phyloP scores from a whole-genome alignment of 1,284 basidiomycete species.

The Ceratobasidium papillatum region DNA sequence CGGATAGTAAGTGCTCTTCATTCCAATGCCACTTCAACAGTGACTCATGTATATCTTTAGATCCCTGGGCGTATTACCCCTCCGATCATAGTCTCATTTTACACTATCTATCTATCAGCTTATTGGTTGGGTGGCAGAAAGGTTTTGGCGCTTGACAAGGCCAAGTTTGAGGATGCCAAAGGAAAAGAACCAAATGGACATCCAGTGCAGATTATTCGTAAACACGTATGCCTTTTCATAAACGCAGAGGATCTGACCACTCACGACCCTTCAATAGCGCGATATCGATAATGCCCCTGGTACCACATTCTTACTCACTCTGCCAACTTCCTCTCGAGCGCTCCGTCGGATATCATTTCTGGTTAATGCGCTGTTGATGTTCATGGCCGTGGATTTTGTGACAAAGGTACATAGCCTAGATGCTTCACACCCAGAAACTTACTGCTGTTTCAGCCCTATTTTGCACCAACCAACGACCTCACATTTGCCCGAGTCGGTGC shows the following conservation, averaged over 20 bases:
- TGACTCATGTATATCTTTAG: background rate
- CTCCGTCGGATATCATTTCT: conserved; percentile 47
- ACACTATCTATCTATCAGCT: conserved; percentile 2
- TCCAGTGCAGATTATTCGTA: background rate
- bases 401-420: conserved; percentile 1
- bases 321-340: conserved; percentile 38
- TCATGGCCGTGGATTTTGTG: conserved; percentile 62
- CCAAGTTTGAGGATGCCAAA: conserved; percentile 24
- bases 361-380: conserved; percentile 63
- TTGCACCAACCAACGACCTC: conserved; percentile 64
- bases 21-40: background rate
- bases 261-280: conserved; percentile 17
- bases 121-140: conserved; percentile 20
- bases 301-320: conserved; percentile 42
- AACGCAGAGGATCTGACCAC: background rate
- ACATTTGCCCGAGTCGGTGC: conserved; percentile 74
- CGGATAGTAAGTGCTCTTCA: conserved; percentile 20
- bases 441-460: conserved; percentile 57
- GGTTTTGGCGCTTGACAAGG: conserved; percentile 34
- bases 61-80: conserved; percentile 30
- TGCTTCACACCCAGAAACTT: background rate
- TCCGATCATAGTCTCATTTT: background rate
- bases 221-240: conserved; percentile 9
- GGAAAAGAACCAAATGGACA: conserved; percentile 23
- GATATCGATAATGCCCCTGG: conserved; percentile 38